Conservation (phyloP, 2,329 filamentous ascomycete species). For the Xylaria sp. region DNA sequence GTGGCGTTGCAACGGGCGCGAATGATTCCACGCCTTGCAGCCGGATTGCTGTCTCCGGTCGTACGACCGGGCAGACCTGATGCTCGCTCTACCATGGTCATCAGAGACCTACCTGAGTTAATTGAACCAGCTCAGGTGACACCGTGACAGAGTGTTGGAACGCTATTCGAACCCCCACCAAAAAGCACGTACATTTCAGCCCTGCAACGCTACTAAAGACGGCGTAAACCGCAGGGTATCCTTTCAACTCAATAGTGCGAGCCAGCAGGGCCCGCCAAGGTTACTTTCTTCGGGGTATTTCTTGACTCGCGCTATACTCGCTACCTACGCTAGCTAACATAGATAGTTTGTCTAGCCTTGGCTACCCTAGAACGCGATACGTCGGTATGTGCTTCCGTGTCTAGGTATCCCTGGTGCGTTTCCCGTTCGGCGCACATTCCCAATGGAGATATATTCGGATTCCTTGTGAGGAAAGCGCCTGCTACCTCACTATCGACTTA, state of each 20-base stretch:
- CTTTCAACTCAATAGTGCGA: slow-evolving; percentile 1
- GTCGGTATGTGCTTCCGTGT: not conserved
- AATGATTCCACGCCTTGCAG: not conserved
- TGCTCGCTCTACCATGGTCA: not conserved
- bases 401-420: not conserved
- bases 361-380: not conserved
- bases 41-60: not conserved
- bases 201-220: not conserved
- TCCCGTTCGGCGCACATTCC: not conserved
- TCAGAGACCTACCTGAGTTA: not conserved
- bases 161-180: slow-evolving; percentile 1
- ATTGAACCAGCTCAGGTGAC: not conserved
- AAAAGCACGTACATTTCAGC: not conserved
- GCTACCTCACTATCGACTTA: not conserved
- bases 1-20: not conserved
- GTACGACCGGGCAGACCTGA: not conserved
- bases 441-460: not conserved
- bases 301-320: not conserved
- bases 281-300: not conserved
- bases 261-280: slow-evolving; percentile 8
- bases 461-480: not conserved
- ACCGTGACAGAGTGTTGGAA: not conserved
- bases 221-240: not conserved
- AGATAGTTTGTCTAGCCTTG: not conserved
- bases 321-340: not conserved